phyloP scores from a whole-genome alignment of 2,329 filamentous ascomycete species.

The Dactylellina drechsleri region DNA sequence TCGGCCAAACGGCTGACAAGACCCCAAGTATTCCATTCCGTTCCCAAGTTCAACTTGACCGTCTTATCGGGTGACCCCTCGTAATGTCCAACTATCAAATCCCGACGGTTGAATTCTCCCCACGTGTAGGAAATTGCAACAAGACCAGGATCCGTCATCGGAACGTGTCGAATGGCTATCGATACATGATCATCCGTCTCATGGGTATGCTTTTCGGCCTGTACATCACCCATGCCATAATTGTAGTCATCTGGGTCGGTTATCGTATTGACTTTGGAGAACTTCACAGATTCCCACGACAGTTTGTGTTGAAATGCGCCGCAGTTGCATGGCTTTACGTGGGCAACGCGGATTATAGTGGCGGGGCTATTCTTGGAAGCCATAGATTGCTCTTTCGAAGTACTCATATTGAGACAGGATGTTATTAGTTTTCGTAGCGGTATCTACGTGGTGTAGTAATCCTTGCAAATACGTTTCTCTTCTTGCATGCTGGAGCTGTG shows the following conservation, averaged over 20 bases:
- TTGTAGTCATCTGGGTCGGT: neutral
- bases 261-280: neutral
- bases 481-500: too few species aligned
- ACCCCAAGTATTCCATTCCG: conserved; percentile 11
- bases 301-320: conserved; percentile 9
- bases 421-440: too few species aligned
- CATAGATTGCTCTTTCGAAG: neutral
- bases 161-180: neutral
- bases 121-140: conserved; percentile 16
- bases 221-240: neutral
- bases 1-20: neutral
- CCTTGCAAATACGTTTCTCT: too few species aligned
- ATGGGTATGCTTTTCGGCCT: neutral
- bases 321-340: conserved; percentile 6
- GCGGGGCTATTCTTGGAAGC: neutral
- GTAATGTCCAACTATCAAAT: conserved; percentile 6
- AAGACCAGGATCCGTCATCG: neutral
- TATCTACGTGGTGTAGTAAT: too few species aligned
- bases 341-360: conserved; percentile 1
- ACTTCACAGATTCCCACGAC: conserved; percentile 5
- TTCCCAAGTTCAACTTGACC: conserved; percentile 2
- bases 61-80: conserved; percentile 6
- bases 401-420: neutral
- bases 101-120: conserved; percentile 14
- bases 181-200: neutral